phyloP scores from a whole-genome alignment of 2,329 filamentous ascomycete genomes.

The Fusarium palustre region DNA sequence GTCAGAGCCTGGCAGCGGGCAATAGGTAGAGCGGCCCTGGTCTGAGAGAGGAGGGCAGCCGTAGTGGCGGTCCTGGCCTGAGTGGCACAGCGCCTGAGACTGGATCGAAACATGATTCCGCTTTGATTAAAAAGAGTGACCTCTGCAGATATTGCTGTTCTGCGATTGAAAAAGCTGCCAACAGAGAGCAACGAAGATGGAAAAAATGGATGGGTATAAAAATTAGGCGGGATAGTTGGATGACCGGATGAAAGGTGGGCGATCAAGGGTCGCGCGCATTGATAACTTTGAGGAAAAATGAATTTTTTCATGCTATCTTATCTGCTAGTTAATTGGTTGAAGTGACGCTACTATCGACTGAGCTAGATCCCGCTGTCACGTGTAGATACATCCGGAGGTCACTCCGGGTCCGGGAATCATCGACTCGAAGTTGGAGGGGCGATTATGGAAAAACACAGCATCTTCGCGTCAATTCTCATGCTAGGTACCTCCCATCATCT shows the following conservation, averaged over 20 bases:
- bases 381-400: not conserved
- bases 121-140: slow-evolving; percentile 2
- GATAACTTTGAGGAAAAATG: slow-evolving; percentile 15
- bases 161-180: slow-evolving; percentile 18
- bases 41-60: slow-evolving; percentile 48
- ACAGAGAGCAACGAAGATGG: slow-evolving; percentile 6
- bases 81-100: slow-evolving; percentile 55
- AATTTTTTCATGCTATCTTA: slow-evolving; percentile 33
- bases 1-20: slow-evolving; percentile 41
- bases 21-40: slow-evolving; percentile 44
- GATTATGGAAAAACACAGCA: not conserved
- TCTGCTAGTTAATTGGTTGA: slow-evolving; percentile 14
- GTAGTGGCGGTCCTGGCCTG: slow-evolving; percentile 51
- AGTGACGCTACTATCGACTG: slow-evolving; percentile 1
- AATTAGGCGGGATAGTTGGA: slow-evolving; percentile 21
- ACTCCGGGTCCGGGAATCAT: not conserved
- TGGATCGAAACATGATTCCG: slow-evolving; percentile 52
- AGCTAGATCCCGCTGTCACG: slow-evolving; percentile 25
- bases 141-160: slow-evolving; percentile 18
- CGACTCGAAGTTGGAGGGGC: not conserved
- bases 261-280: slow-evolving; percentile 31
- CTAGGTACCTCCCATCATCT: not conserved
- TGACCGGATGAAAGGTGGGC: slow-evolving; percentile 22
- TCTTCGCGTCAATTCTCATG: not conserved
- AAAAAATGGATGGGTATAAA: slow-evolving; percentile 16